These are phyloP conservation scores for Cryptococcus jaspeensis DNA, from an alignment of 1,284 basidiomycete genomes.

Conservation along the genomic window DNA sequence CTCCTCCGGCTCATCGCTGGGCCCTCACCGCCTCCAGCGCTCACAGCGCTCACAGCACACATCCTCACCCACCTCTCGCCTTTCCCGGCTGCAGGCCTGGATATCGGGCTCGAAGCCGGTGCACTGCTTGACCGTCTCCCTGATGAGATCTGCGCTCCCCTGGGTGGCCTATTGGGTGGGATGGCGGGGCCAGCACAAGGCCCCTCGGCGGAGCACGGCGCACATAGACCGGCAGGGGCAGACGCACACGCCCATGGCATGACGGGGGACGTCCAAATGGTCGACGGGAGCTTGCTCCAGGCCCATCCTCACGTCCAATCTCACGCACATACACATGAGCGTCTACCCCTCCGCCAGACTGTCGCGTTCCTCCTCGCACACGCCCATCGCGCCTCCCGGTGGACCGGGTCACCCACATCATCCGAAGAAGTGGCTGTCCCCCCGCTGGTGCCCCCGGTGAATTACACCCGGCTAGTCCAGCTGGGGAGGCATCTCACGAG, in stretches of 20 bases:
- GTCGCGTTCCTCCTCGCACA: constrained; percentile 26
- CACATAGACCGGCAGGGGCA: neutral
- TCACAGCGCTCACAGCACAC: constrained; percentile 21
- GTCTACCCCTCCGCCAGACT: constrained; percentile 19
- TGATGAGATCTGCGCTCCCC: constrained; percentile 31
- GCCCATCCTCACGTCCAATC: neutral
- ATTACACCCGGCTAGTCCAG: constrained; percentile 5
- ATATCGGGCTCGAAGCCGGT: constrained; percentile 43
- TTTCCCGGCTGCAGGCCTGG: constrained; percentile 43
- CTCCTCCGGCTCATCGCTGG: constrained; percentile 29
- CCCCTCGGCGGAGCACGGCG: neutral
- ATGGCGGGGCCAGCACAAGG: constrained; percentile 38
- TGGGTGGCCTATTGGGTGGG: constrained; percentile 36
- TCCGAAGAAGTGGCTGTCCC: neutral
- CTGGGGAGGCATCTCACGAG: constrained; percentile 9
- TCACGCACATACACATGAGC: neutral
- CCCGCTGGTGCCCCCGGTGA: neutral
- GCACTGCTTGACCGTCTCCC: constrained; percentile 32
- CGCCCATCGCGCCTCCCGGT: constrained; percentile 9
- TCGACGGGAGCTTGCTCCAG: neutral
- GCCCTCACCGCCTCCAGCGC: constrained; percentile 8
- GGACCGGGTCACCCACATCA: neutral
- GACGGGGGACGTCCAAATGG: neutral
- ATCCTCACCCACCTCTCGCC: constrained; percentile 30
- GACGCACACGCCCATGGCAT: neutral